These are phyloP conservation scores for Crithidia acanthocephali DNA, from an alignment of 208 protist species.

Conservation along the genomic window DNA sequence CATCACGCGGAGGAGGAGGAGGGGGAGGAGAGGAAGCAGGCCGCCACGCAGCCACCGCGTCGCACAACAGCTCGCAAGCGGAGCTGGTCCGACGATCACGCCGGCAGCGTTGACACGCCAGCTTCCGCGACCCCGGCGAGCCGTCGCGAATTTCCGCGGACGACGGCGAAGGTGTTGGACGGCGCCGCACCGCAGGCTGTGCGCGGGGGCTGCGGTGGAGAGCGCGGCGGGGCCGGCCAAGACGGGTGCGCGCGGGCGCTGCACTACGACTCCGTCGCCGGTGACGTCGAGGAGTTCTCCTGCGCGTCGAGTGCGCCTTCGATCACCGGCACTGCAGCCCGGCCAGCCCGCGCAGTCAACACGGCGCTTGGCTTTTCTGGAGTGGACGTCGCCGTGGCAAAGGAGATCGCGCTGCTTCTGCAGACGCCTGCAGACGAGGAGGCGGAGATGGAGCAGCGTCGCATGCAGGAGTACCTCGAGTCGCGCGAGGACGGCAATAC, in stretches of 20 bases:
- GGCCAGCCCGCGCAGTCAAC: slow-evolving; percentile 5
- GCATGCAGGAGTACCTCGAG: slow-evolving; percentile 25
- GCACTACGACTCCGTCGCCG: slow-evolving; percentile 16
- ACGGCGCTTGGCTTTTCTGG: slow-evolving; percentile 35
- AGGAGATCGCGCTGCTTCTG: slow-evolving; percentile 36
- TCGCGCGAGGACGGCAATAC: slow-evolving; percentile 25
- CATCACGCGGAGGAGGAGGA: background rate
- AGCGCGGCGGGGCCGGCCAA: no score
- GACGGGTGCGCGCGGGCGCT: slow-evolving; percentile 10
- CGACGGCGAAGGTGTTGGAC: slow-evolving; percentile 1
- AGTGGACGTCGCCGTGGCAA: slow-evolving; percentile 32
- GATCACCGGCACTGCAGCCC: background rate
- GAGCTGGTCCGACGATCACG: background rate
- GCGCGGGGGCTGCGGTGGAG: no score
- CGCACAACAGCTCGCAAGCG: slow-evolving; percentile 4
- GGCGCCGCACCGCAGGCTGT: background rate
- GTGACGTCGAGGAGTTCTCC: background rate
- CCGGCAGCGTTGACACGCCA: background rate
- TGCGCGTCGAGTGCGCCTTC: background rate
- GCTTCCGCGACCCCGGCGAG: background rate
- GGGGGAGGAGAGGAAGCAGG: background rate
- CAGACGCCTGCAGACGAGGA: slow-evolving; percentile 3
- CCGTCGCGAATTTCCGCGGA: background rate
- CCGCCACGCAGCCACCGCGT: background rate
- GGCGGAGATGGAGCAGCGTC: background rate